Conservation (phyloP, 768 basidiomycete genomes). For the Tulasnella sp. region DNA sequence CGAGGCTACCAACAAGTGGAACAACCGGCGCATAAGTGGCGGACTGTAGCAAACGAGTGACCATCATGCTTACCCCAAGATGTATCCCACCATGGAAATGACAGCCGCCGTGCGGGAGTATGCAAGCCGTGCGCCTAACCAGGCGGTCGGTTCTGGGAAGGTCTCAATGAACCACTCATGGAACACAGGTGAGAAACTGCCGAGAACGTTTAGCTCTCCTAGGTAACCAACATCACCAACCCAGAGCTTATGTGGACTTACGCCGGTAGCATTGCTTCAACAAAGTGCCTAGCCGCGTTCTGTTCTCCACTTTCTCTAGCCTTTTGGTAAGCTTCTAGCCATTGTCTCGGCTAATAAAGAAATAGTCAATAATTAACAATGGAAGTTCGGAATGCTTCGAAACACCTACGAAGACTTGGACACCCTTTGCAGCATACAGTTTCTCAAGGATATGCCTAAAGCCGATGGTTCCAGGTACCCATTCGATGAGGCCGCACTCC, state of each 20-base stretch:
- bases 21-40: too few relatives aligned
- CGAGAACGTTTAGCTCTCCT: too few relatives aligned
- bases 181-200: constrained; percentile 74
- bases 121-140: constrained; percentile 78
- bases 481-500: constrained; percentile 95
- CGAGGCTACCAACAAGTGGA: constrained; percentile 53
- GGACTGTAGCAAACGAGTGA: background rate
- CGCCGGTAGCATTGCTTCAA: constrained; percentile 45
- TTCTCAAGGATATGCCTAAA: constrained; percentile 65
- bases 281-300: constrained; percentile 37
- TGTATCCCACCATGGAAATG: constrained; percentile 98
- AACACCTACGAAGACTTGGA: constrained; percentile 39
- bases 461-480: constrained; percentile 89
- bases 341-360: constrained; percentile 33
- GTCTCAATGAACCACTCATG: constrained; percentile 97
- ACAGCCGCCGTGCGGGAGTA: constrained; percentile 89
- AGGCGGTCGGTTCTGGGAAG: constrained; percentile 92
- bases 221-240: background rate
- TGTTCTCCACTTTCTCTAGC: constrained; percentile 43
- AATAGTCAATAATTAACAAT: background rate
- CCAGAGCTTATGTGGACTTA: too few relatives aligned
- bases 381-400: background rate
- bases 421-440: constrained; percentile 46
- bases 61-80: constrained; percentile 63
- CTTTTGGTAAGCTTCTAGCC: constrained; percentile 38